Percentiles rank a stretch among this genome's conserved stretches.
Conservation (phyloP, 164 flowering plant species). For the Vitis vinifera region DNA sequence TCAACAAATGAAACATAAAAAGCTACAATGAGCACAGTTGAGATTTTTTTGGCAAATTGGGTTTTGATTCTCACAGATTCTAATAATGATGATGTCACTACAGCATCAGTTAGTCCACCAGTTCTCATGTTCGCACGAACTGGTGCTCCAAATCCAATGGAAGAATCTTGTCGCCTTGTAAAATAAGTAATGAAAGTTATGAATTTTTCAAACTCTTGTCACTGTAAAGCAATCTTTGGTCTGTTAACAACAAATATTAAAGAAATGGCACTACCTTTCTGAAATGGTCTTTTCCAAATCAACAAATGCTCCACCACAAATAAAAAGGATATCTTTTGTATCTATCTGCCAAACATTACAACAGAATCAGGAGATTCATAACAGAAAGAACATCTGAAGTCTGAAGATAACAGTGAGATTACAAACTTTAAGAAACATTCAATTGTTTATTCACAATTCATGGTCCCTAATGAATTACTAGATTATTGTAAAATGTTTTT, state of each 20-base stretch:
- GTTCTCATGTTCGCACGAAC: constrained; percentile 95
- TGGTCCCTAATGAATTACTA: no score
- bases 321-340: constrained; percentile 95
- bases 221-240: neutral
- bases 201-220: neutral
- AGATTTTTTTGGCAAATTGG: no score
- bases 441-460: no score
- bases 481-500: no score
- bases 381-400: neutral
- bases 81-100: constrained; percentile 76
- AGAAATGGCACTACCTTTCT: constrained; percentile 57
- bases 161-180: constrained; percentile 92
- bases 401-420: no score
- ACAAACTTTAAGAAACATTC: no score
- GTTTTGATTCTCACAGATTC: constrained; percentile 59
- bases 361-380: neutral
- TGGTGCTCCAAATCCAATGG: constrained; percentile 99
- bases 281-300: constrained; percentile 97
- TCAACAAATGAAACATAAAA: no score
- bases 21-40: no score
- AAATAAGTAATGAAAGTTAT: neutral
- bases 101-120: constrained; percentile 66
- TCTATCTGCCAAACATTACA: constrained; percentile 68
- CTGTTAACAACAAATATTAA: no score
- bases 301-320: constrained; percentile 98